Evolutionary conservation across 139 green algal genomes (phyloP).

Genomic region (Chlorella sp.): DNA sequence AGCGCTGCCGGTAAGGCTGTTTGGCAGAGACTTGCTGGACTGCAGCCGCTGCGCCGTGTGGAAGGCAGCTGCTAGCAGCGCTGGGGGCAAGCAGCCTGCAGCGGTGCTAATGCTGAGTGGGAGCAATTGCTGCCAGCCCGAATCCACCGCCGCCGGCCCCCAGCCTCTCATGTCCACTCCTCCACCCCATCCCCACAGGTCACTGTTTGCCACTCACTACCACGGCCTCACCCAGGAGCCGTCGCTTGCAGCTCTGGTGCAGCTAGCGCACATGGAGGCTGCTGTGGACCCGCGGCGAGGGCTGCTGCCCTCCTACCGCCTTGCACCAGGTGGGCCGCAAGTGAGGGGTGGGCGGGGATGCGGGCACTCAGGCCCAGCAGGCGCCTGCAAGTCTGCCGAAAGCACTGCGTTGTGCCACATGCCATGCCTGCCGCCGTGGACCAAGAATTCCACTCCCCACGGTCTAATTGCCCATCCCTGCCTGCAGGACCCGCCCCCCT

Average conservation of each 20-base stretch:
- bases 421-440: neutral
- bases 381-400: too few relatives aligned
- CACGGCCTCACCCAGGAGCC: constrained; percentile 67
- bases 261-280: constrained; percentile 57
- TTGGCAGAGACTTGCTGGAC: too few relatives aligned
- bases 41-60: too few relatives aligned
- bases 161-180: neutral
- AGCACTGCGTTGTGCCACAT: neutral
- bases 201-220: constrained; percentile 95
- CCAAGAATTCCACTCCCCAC: neutral
- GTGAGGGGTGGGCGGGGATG: neutral
- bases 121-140: neutral
- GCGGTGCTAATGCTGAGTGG: neutral
- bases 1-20: constrained; percentile 43
- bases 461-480: neutral
- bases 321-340: neutral
- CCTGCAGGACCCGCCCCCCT: constrained; percentile 40
- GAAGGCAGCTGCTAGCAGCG: neutral
- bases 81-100: neutral
- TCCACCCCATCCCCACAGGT: constrained; percentile 50
- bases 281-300: constrained; percentile 11
- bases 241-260: constrained; percentile 6
- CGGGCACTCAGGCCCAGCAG: too few relatives aligned
- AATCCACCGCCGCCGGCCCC: neutral
- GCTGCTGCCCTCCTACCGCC: constrained; percentile 37